phyloP scores from a whole-genome alignment of 163 green algal genomes.

The Scenedesmus sp. region DNA sequence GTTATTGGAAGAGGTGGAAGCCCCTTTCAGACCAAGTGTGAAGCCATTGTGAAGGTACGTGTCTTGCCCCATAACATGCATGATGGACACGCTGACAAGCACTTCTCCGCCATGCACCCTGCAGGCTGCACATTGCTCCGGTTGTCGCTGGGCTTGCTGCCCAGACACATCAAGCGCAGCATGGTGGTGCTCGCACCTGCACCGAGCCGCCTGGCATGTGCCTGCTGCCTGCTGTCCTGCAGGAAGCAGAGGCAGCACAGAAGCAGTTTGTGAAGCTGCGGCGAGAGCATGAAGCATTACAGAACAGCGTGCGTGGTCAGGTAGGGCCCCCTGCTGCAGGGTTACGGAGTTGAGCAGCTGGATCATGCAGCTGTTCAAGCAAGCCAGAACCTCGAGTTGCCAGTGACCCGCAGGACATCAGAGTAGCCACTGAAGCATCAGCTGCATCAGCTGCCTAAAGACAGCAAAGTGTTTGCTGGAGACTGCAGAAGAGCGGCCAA shows the following conservation, averaged over 20 bases:
- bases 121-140: too few species aligned
- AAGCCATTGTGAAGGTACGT: constrained; percentile 65
- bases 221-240: constrained; percentile 14
- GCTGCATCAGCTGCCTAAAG: neutral
- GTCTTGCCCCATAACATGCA: too few species aligned
- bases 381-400: neutral
- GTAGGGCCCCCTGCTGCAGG: neutral
- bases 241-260: constrained; percentile 73
- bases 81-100: too few species aligned
- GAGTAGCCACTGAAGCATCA: neutral
- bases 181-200: too few species aligned
- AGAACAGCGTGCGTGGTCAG: constrained; percentile 47
- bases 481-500: neutral
- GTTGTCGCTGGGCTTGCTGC: neutral
- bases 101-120: too few species aligned
- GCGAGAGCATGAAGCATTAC: constrained; percentile 70
- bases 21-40: constrained; percentile 66
- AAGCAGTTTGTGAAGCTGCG: constrained; percentile 62
- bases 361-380: neutral
- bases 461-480: neutral
- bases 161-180: too few species aligned
- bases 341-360: neutral
- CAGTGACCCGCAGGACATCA: neutral
- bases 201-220: neutral
- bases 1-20: constrained; percentile 73